phyloP scores from a whole-genome alignment of 805 yeast genomes.

The Grigorovia transvaalensis region DNA sequence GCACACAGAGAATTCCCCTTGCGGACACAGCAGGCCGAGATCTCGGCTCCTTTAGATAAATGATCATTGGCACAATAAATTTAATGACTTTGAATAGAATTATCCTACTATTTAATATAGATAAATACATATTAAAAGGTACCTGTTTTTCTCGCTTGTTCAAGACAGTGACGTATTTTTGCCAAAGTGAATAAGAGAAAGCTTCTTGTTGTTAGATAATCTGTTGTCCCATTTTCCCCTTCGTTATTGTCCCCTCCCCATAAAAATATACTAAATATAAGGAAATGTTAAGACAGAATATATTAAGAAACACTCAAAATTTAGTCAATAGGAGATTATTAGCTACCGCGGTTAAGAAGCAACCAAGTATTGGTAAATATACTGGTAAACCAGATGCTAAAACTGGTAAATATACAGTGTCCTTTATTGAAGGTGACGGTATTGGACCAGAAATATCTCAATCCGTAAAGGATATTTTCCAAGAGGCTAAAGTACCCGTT shows the following conservation, averaged over 20 bases:
- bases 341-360: conserved; percentile 14
- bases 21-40: not conserved
- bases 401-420: conserved; percentile 84
- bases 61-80: not conserved
- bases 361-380: conserved; percentile 27
- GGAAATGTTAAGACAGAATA: conserved; percentile 9
- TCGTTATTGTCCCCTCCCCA: no score
- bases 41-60: not conserved
- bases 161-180: no score
- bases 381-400: conserved; percentile 31
- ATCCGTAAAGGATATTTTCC: conserved; percentile 85
- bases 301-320: conserved; percentile 3
- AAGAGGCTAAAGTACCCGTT: conserved; percentile 91
- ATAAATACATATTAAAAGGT: not conserved
- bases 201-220: no score
- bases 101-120: not conserved
- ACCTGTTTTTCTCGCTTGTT: not conserved
- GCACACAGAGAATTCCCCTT: not conserved
- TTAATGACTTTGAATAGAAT: not conserved
- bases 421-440: conserved; percentile 98
- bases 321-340: conserved; percentile 6
- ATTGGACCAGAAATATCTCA: conserved; percentile 92
- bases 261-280: no score
- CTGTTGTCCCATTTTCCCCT: no score
- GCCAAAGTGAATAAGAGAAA: no score